These are phyloP conservation scores for Rhododendron ovatum DNA, from an alignment of 148 eudicot species.

Conservation along the genomic window DNA sequence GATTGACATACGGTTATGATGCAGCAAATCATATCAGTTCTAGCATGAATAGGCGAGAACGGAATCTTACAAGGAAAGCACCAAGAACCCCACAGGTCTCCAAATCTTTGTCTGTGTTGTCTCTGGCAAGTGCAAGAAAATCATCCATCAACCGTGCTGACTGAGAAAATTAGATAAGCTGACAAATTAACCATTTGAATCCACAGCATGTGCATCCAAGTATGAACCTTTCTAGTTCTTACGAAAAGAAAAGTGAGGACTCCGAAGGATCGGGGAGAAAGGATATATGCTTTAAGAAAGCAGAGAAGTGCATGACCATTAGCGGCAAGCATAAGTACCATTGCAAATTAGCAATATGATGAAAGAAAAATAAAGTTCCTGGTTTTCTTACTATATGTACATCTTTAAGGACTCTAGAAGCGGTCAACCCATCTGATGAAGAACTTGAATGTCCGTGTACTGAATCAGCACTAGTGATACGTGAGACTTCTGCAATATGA, in stretches of 20 bases:
- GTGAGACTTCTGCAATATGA: slow-evolving; percentile 35
- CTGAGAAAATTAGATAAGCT: slow-evolving; percentile 23
- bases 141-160: slow-evolving; percentile 51
- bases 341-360: neutral
- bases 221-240: neutral
- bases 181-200: neutral
- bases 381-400: slow-evolving; percentile 48
- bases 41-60: neutral
- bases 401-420: slow-evolving; percentile 34
- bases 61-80: slow-evolving; percentile 61
- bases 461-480: slow-evolving; percentile 27
- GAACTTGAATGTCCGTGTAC: slow-evolving; percentile 17
- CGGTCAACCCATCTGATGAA: slow-evolving; percentile 8
- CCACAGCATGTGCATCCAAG: neutral
- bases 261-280: neutral
- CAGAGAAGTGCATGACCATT: neutral
- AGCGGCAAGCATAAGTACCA: neutral
- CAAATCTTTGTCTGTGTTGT: slow-evolving; percentile 58
- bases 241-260: neutral
- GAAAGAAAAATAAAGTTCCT: neutral
- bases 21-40: neutral
- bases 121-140: slow-evolving; percentile 54
- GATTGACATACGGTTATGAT: neutral
- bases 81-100: slow-evolving; percentile 91
- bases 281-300: neutral